phyloP scores from a whole-genome alignment of 2,329 filamentous ascomycete species.

The Aureobasidium sp. region DNA sequence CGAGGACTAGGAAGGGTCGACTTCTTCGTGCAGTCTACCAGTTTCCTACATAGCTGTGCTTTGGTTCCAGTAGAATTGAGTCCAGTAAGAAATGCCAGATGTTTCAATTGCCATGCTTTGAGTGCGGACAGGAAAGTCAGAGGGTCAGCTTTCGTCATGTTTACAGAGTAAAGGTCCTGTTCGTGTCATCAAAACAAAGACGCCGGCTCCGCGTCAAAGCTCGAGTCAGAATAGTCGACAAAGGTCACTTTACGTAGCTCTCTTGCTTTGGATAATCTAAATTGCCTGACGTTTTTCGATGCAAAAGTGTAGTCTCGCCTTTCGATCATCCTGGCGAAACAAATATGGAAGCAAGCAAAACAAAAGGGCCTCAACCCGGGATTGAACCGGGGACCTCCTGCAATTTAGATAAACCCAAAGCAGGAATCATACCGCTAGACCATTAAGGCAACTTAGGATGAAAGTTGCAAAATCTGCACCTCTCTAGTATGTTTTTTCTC shows the following conservation, averaged over 20 bases:
- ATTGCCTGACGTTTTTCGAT: too few relatives aligned
- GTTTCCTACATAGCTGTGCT: slow-evolving; percentile 43
- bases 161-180: background rate
- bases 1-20: slow-evolving; percentile 21
- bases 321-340: too few relatives aligned
- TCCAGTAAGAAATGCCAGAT: slow-evolving; percentile 55
- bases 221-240: background rate
- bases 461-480: too few relatives aligned
- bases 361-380: slow-evolving; percentile 8
- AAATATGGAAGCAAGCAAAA: background rate
- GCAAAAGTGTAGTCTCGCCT: background rate
- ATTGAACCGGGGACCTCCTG: slow-evolving; percentile 15
- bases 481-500: too few relatives aligned
- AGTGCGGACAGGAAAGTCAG: slow-evolving; percentile 31
- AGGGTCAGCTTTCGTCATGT: background rate
- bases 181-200: background rate
- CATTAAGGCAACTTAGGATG: background rate
- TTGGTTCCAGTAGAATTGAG: slow-evolving; percentile 56
- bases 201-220: background rate
- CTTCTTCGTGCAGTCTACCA: slow-evolving; percentile 33
- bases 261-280: too few relatives aligned
- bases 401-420: slow-evolving; percentile 11
- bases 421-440: slow-evolving; percentile 16
- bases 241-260: too few relatives aligned
- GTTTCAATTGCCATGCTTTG: slow-evolving; percentile 50